Base-by-base conservation (phyloP, 495 filamentous ascomycete genomes). In the Hypoxylon crocopeplum region DNA sequence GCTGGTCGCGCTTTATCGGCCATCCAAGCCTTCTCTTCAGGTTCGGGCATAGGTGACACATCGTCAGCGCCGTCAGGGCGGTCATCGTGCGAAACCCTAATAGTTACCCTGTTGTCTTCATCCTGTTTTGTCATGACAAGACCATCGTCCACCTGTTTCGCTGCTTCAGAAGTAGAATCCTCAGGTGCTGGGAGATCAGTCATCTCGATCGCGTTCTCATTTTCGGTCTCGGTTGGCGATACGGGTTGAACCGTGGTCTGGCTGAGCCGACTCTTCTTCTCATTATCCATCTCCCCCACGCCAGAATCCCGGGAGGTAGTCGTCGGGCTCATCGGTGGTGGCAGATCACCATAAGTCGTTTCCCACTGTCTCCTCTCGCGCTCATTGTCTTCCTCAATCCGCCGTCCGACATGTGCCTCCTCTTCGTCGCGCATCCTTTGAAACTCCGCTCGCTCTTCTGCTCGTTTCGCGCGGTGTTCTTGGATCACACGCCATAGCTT, bases 401-500 rank as follows among this genome's bases (percentile, higher is more conserved):
- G 79, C 44, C 84, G 77, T 1, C 88, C 90, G 2, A 84, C 77
- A 47, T 84, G 83, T 34, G 84, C 84, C 57, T 98, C 92, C 36
- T 86, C 82, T 62, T 84, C 81, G n/a, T 91, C 81, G 8, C 84
- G 77, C 61, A 80, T 78, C 39, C 75, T 75, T 52, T 85, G 76
- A 20, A 83, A 83, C 51, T 88, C 79, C 12, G 80, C 73, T 19
- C 76, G 72, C 32, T 81, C 78, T 8, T 75, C 78, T 12, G 83
- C 84, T 46, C 83, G 86, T 59, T 82, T 82, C 13, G 83, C 80
- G 15, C 90, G 78, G 40, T 86, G 80, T 47, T 90, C 83, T 60
- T 88, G 87, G 45, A 97, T 83, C n/a, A 97, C 79, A 45, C 87
- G 88, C 93, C 93, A 97, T 7, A 97, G 75, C 53, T 86, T 88